phyloP scores from a whole-genome alignment of 352 stramenopile species.

The Blastocystis sp. region DNA sequence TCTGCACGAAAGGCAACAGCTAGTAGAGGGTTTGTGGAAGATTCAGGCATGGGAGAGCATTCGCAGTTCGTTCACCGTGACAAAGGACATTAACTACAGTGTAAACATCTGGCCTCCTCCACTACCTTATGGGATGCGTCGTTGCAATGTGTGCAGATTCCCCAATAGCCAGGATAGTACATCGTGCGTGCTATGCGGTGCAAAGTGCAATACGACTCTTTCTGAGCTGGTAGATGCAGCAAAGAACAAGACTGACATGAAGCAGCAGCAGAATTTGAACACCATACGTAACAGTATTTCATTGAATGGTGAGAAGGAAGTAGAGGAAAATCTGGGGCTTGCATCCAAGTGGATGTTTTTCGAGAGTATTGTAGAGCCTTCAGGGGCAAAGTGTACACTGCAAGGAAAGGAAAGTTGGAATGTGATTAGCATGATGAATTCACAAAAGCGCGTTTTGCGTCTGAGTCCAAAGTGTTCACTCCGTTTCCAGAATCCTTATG shows the following conservation, averaged over 20 bases:
- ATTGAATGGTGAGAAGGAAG: background rate
- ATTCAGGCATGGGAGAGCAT: conserved; percentile 9
- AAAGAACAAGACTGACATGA: background rate
- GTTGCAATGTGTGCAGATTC: conserved; percentile 55
- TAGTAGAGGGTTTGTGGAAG: conserved; percentile 26
- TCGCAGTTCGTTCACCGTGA: background rate
- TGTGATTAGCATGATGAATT: background rate
- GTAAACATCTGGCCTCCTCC: conserved; percentile 25
- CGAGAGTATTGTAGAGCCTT: background rate
- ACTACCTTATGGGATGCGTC: background rate
- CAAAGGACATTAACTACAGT: background rate
- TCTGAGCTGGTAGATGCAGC: background rate
- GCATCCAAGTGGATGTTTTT: conserved; percentile 53
- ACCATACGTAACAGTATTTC: background rate
- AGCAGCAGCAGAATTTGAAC: background rate
- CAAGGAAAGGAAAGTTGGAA: background rate
- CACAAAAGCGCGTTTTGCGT: conserved; percentile 9
- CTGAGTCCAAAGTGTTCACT: background rate
- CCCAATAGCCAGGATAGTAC: background rate
- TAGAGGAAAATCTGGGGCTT: background rate
- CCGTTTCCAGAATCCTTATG: background rate
- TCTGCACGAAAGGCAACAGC: background rate
- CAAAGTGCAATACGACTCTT: background rate
- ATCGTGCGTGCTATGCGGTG: conserved; percentile 14
- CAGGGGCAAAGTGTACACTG: background rate